Percentiles rank a stretch among this genome's conserved stretches.
Conservation (phyloP, 2,329 filamentous ascomycete species). For the Mariannaea elegans region DNA sequence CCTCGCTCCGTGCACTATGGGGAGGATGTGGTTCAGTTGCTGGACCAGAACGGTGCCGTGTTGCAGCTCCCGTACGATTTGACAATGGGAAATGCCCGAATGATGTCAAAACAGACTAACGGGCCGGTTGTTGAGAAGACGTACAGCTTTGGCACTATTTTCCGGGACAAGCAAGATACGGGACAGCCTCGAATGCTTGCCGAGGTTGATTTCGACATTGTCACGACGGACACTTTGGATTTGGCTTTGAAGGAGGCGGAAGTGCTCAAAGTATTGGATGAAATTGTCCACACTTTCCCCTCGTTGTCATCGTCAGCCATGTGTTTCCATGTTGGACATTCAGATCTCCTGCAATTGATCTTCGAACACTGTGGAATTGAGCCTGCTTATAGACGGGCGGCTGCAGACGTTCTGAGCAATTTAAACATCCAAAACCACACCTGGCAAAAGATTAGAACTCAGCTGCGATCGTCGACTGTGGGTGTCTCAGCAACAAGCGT, state of each 20-base stretch:
- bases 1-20: conserved; percentile 83
- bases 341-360: conserved; percentile 84
- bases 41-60: conserved; percentile 86
- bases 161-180: conserved; percentile 79
- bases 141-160: conserved; percentile 89
- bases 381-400: conserved; percentile 69
- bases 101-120: conserved; percentile 76
- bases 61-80: conserved; percentile 95
- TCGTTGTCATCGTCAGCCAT: conserved; percentile 75
- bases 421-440: conserved; percentile 83
- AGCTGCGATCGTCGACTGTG: conserved; percentile 82
- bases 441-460: conserved; percentile 84
- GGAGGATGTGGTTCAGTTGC: conserved; percentile 77
- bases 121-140: conserved; percentile 74
- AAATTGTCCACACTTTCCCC: conserved; percentile 84
- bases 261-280: conserved; percentile 92
- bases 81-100: conserved; percentile 86
- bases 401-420: conserved; percentile 86
- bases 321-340: conserved; percentile 92
- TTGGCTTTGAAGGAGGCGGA: conserved; percentile 92
- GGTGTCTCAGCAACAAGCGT: conserved; percentile 89
- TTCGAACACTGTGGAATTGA: conserved; percentile 90
- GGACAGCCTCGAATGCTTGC: conserved; percentile 84
- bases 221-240: conserved; percentile 84
- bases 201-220: conserved; percentile 95